Evolutionary conservation across 176 grass and related monocot species (phyloP).

Genomic region (Aegilops speltoides): DNA sequence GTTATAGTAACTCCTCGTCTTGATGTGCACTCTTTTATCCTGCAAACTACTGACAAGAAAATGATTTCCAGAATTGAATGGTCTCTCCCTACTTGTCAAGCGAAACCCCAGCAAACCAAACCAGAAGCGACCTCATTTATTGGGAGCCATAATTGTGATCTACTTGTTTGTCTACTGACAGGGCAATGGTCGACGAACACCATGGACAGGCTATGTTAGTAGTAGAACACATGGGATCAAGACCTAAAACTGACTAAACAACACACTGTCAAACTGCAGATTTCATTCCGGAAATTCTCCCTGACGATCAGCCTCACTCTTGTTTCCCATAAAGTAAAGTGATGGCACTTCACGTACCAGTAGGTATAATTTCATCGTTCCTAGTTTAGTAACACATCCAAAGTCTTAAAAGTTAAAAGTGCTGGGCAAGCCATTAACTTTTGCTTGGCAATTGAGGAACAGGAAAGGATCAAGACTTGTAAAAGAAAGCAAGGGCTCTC

Average conservation of each 20-base stretch:
- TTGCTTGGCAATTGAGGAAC: constrained; percentile 39
- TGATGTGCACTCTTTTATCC: constrained; percentile 38
- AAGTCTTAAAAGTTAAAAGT: constrained; percentile 4
- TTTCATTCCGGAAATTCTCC: background rate
- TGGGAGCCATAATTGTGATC: constrained; percentile 37
- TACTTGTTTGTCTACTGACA: constrained; percentile 21
- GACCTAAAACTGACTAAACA: background rate
- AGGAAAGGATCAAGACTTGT: constrained; percentile 41
- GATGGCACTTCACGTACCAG: background rate
- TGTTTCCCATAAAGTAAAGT: background rate
- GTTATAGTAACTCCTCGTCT: constrained; percentile 15
- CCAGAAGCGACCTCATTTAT: constrained; percentile 48
- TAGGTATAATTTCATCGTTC: background rate
- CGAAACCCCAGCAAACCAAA: constrained; percentile 32
- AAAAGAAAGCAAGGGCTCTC: constrained; percentile 29
- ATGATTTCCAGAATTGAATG: constrained; percentile 57
- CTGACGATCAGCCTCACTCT: background rate
- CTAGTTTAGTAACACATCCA: constrained; percentile 7
- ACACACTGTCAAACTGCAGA: background rate
- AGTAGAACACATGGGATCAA: constrained; percentile 9
- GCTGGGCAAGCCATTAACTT: constrained; percentile 7
- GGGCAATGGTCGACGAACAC: background rate
- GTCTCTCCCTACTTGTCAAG: constrained; percentile 36
- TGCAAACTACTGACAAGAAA: constrained; percentile 46
- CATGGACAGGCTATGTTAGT: background rate